These are phyloP conservation scores for Fusarium nygamai DNA, from an alignment of 2,329 filamentous ascomycete genomes.

Conservation along the genomic window DNA sequence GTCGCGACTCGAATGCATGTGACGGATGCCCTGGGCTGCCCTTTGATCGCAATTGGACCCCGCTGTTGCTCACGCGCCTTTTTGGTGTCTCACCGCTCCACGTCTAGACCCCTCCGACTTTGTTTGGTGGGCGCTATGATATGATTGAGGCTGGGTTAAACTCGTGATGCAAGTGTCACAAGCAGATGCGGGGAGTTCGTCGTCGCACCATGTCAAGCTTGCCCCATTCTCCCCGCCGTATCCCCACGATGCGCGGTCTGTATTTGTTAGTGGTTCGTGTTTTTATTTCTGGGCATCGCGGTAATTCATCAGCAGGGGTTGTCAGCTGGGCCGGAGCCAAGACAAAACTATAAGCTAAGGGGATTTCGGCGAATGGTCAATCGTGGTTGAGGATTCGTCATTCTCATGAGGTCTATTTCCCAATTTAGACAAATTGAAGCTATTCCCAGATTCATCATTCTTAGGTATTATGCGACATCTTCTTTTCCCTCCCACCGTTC, in stretches of 20 bases:
- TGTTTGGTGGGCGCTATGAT: neutral
- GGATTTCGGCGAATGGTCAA: neutral
- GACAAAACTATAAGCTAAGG: neutral
- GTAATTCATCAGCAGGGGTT: constrained; percentile 22
- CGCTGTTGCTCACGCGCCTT: constrained; percentile 23
- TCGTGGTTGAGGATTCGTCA: rapidly evolving
- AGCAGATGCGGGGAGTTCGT: neutral
- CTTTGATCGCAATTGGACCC: neutral
- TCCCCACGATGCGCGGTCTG: neutral
- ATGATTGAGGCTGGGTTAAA: constrained; percentile 7
- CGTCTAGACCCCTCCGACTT: neutral
- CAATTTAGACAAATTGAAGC: neutral
- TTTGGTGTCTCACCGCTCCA: constrained; percentile 28
- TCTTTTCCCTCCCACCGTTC: no score
- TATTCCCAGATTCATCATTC: neutral
- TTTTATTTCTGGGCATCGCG: neutral
- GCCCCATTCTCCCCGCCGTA: neutral
- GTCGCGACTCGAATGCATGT: no score
- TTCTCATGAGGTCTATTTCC: neutral
- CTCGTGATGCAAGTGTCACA: neutral
- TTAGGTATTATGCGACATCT: rapidly evolving
- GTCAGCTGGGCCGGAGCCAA: constrained; percentile 14
- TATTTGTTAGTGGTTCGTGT: neutral
- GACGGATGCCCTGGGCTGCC: neutral
- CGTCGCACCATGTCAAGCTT: neutral